Evolutionary conservation across 2,329 filamentous ascomycete species (phyloP).

Genomic region (Lasiodiplodia hormozganensis): DNA sequence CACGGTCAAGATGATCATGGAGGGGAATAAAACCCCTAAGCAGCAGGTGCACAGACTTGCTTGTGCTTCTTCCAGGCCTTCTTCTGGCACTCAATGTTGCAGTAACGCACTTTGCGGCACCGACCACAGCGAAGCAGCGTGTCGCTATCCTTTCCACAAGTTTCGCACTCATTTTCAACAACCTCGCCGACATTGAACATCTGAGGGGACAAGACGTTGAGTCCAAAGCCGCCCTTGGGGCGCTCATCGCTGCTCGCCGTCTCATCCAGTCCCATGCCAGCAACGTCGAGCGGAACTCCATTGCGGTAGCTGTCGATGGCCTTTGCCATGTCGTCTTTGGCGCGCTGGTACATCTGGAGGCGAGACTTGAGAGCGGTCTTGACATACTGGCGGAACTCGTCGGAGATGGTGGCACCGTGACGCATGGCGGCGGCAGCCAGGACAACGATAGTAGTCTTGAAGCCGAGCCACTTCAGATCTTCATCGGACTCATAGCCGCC

Average conservation of each 20-base stretch:
- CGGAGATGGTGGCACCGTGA: conserved; percentile 1
- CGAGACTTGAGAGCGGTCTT: background rate
- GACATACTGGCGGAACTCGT: background rate
- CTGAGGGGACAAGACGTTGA: background rate
- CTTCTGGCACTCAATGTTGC: conserved; percentile 5
- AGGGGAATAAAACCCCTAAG: background rate
- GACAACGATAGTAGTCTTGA: background rate
- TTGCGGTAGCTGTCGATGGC: background rate
- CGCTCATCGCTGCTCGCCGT: background rate
- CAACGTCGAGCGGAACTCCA: background rate
- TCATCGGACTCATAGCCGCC: background rate
- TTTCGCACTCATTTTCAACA: background rate
- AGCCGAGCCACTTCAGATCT: background rate
- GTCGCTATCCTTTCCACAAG: background rate
- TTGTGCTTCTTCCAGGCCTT: conserved; percentile 2
- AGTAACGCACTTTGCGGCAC: background rate
- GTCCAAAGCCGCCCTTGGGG: background rate
- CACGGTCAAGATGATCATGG: background rate
- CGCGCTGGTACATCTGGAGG: background rate
- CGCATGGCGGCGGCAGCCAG: background rate
- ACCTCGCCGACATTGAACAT: background rate
- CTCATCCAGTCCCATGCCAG: background rate
- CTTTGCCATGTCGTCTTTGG: background rate
- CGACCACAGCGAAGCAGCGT: background rate
- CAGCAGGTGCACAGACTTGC: background rate